Base-by-base conservation (phyloP, 805 yeast species). In the Yueomyces sinensis region DNA sequence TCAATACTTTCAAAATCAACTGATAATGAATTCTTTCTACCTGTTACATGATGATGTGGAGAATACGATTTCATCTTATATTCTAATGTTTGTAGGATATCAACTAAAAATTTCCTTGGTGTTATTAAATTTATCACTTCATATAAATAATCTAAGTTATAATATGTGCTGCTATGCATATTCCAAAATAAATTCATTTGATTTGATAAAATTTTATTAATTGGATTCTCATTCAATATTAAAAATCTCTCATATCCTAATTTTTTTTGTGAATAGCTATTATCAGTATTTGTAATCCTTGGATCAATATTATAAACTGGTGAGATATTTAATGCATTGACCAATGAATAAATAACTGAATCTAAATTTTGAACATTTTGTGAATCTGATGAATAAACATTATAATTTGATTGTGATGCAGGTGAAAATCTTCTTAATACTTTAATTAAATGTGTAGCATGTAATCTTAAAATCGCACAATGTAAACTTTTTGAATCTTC, bases 401-500 rank as follows among this genome's bases (percentile, higher is more conserved):
- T 57, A 38, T 54, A 52, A 27, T 46, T 49, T 4, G 52, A 39
- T 28, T 47, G 50, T 9, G 50, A 37, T 32, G 43, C 50, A 2
- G 25, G 32, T 11, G 45, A 41, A 24, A 53, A 52, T 18, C 40
- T 41, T 24, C 55, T 38, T 17, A 51, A 35, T 3, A 47, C 41
- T 30, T 47, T 49, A 13, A 55, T 31, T 14, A 55, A 35, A 30
- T 37, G 42, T 4, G 44, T 41, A 3, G 56, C 49, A 39, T 52
- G 53, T 7, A 55, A 33, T 30, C 55, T 45, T 27, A 69, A 35
- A 2, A 68, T 59, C 1, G 65, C 52, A 25, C 53, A 55, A 41
- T 68, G 73, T 27, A 70, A 55, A 14, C 63, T 56, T 22, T 54
- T 53, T 0, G 72, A 62, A 19, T 70, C 74, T 17, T 65, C 69